These are phyloP conservation scores for Lasiosphaeria ovina DNA, from an alignment of 495 filamentous ascomycete genomes.

Conservation along the genomic window DNA sequence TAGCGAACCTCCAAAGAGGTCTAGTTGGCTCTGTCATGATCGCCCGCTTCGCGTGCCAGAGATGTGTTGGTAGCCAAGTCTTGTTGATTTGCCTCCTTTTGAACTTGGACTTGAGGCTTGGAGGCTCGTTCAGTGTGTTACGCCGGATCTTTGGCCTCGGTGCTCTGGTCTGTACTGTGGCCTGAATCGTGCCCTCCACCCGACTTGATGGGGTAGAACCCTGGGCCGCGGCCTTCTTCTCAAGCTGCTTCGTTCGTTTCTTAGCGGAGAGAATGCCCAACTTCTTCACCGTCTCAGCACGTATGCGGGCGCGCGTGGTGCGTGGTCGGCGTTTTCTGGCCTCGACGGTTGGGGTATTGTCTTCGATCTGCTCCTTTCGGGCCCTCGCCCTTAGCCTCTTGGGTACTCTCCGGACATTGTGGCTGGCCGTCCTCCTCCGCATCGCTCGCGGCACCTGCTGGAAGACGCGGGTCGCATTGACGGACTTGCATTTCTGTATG, in stretches of 20 bases:
- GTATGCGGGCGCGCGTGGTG: slow-evolving; percentile 64
- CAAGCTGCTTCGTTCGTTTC: slow-evolving; percentile 54
- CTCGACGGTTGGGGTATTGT: slow-evolving; percentile 85
- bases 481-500: slow-evolving; percentile 68
- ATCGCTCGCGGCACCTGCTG: slow-evolving; percentile 83
- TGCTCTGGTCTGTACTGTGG: slow-evolving; percentile 38
- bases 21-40: slow-evolving; percentile 75
- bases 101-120: slow-evolving; percentile 65
- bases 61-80: slow-evolving; percentile 91
- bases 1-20: slow-evolving; percentile 83
- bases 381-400: slow-evolving; percentile 69
- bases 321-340: slow-evolving; percentile 68
- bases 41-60: slow-evolving; percentile 91
- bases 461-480: slow-evolving; percentile 72
- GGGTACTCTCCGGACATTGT: slow-evolving; percentile 92
- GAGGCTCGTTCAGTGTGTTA: slow-evolving; percentile 65
- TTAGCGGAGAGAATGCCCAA: slow-evolving; percentile 63
- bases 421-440: slow-evolving; percentile 84
- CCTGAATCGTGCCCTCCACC: not conserved
- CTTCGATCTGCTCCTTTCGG: slow-evolving; percentile 78
- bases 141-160: slow-evolving; percentile 67
- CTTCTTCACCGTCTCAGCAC: slow-evolving; percentile 78
- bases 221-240: slow-evolving; percentile 27
- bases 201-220: not conserved
- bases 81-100: slow-evolving; percentile 85